Evolutionary conservation across 2,329 filamentous ascomycete genomes (phyloP).

Genomic region (Ceratocystis ficicola): DNA sequence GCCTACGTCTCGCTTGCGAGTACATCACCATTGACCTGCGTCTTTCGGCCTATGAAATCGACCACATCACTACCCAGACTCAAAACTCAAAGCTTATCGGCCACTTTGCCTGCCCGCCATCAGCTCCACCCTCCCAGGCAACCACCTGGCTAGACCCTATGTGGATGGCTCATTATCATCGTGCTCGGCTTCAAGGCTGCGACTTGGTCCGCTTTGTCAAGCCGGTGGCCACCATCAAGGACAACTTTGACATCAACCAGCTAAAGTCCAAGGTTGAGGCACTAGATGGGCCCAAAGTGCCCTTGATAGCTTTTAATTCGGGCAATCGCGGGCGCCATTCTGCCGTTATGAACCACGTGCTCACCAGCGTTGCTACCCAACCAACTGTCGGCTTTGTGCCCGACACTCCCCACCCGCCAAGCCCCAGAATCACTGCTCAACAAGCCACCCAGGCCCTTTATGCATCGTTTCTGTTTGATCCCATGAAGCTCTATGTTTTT

Average conservation of each 20-base stretch:
- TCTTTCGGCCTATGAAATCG: constrained; percentile 40
- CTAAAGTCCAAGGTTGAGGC: constrained; percentile 40
- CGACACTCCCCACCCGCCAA: constrained; percentile 15
- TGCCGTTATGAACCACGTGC: constrained; percentile 51
- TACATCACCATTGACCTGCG: constrained; percentile 51
- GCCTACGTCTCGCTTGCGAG: constrained; percentile 49
- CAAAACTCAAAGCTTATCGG: constrained; percentile 52
- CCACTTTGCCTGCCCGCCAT: constrained; percentile 32
- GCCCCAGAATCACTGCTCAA: constrained; percentile 41
- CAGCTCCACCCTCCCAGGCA: constrained; percentile 15
- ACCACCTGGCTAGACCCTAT: constrained; percentile 43
- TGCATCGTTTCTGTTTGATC: constrained; percentile 52
- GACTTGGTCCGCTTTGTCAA: constrained; percentile 51
- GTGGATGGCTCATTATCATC: constrained; percentile 46
- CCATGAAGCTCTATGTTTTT: constrained; percentile 61
- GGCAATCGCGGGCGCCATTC: constrained; percentile 51
- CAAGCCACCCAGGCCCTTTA: constrained; percentile 55
- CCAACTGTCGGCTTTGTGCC: constrained; percentile 28
- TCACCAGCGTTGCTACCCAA: constrained; percentile 28
- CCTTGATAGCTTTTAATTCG: constrained; percentile 53
- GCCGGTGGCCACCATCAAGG: constrained; percentile 43
- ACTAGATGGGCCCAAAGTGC: constrained; percentile 35
- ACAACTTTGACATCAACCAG: constrained; percentile 49
- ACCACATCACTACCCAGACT: constrained; percentile 38
- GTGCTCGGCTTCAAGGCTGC: constrained; percentile 46